Base-by-base conservation (phyloP, 805 yeast species). In the Naumovozyma dairenensis region DNA sequence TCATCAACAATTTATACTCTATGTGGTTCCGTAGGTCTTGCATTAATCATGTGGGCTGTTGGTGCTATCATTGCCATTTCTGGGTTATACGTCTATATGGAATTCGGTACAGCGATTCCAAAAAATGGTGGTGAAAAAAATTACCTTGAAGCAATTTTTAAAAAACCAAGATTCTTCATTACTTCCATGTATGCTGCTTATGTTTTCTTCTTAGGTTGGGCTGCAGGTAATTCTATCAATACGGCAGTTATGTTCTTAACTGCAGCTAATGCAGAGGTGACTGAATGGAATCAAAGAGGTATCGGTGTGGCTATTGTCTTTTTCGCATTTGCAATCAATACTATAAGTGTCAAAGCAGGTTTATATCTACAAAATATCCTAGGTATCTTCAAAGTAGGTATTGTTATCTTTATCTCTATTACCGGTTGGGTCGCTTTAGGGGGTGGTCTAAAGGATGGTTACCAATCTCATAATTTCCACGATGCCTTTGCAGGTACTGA, bases 101-200 rank as follows among this genome's bases (percentile, higher is more conserved):
- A 81, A 51, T 78, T 80, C 54, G 93, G 93, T 12, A 71, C 80
- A 4, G 77, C 78, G 28, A 73, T 80, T 37, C 83, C 84, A 30
- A 72, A 80, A 60, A 81, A 82, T 49, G 94, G 94, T 44, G 94
- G 92, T 45, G 94, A 83, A 51, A 81, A 80, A 59, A 80, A 80
- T 49, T 83, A 83, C 53, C 60, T 83, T 46, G 92, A 82, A 53
- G 77, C 69, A 45, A 71, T 80, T 32, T 83, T 67, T 60, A 66
- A 65, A 32, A 74, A 71, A 45, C 94, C 94, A 27, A 69, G 63
- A 52, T 80, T 77, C 50, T 63, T 83, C 38, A 69, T 78, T 29
- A 76, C 82, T 18, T 72, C 70, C 14, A 65, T 72, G 63, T 76
- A 72, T 42, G 86, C 84, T 0, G 64, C 86, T 2, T 79, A 80